Percentiles rank a stretch among this genome's conserved stretches.
Conservation (phyloP, 108 stramenopile genomes). For the Parietichytrium sp. region DNA sequence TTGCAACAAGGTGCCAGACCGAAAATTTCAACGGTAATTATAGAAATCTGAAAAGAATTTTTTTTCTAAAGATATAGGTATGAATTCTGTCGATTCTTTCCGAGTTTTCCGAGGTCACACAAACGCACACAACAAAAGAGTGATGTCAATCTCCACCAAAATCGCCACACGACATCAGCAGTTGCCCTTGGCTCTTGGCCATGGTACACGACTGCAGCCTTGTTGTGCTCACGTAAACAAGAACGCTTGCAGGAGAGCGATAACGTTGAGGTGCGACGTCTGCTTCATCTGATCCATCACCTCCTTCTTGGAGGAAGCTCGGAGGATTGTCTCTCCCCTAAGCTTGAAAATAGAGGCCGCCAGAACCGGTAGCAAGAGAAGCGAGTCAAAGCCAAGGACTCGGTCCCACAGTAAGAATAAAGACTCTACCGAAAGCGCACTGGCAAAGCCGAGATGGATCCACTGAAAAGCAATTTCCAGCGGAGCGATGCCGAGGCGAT, state of each 20-base stretch:
- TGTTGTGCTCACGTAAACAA: not conserved
- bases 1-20: too few species aligned
- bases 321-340: not conserved
- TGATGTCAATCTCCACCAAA: not conserved
- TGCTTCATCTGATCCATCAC: not conserved
- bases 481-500: not conserved
- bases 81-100: too few species aligned
- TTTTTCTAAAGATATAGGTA: too few species aligned
- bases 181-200: not conserved
- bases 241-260: slow-evolving; percentile 9
- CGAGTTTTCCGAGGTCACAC: too few species aligned
- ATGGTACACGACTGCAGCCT: not conserved
- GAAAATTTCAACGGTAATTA: too few species aligned
- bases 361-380: not conserved
- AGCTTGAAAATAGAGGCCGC: not conserved
- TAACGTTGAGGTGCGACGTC: slow-evolving; percentile 18
- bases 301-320: not conserved
- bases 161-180: not conserved
- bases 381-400: slow-evolving; percentile 19
- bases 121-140: not conserved
- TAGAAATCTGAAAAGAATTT: too few species aligned
- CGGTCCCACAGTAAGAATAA: slow-evolving; percentile 20
- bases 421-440: not conserved
- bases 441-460: slow-evolving; percentile 7
- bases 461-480: slow-evolving; percentile 14